These are phyloP conservation scores for Epichloe bromicola DNA, from an alignment of 2,329 filamentous ascomycete genomes.

Conservation along the genomic window DNA sequence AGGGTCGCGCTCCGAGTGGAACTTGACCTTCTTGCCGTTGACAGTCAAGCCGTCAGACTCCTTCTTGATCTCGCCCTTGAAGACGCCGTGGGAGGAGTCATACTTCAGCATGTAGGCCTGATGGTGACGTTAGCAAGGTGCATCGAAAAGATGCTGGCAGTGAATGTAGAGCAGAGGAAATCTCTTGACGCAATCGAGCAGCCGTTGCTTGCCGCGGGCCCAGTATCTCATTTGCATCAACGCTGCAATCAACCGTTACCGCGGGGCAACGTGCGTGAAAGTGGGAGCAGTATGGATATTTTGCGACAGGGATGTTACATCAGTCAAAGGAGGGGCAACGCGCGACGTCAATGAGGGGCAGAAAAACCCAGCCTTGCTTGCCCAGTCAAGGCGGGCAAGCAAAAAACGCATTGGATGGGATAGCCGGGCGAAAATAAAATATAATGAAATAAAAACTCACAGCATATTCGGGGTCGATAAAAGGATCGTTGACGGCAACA, in stretches of 20 bases:
- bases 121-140: neutral
- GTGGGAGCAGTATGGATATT: neutral
- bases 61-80: constrained; percentile 82
- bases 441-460: constrained; percentile 52
- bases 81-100: constrained; percentile 90
- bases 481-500: constrained; percentile 97
- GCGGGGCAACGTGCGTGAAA: neutral
- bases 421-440: neutral
- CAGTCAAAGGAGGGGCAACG: constrained; percentile 8
- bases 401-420: neutral
- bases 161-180: neutral
- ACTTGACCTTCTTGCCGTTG: constrained; percentile 90
- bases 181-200: neutral
- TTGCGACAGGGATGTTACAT: neutral
- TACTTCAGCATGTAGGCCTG: constrained; percentile 99
- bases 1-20: constrained; percentile 90
- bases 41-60: constrained; percentile 61
- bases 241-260: neutral
- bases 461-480: constrained; percentile 96
- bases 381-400: neutral
- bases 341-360: constrained; percentile 3
- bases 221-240: too few species aligned
- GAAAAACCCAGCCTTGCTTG: neutral
- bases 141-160: neutral
- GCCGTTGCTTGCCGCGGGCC: too few species aligned